Conservation (phyloP, 768 basidiomycete genomes). For the Termitomyces sp. region DNA sequence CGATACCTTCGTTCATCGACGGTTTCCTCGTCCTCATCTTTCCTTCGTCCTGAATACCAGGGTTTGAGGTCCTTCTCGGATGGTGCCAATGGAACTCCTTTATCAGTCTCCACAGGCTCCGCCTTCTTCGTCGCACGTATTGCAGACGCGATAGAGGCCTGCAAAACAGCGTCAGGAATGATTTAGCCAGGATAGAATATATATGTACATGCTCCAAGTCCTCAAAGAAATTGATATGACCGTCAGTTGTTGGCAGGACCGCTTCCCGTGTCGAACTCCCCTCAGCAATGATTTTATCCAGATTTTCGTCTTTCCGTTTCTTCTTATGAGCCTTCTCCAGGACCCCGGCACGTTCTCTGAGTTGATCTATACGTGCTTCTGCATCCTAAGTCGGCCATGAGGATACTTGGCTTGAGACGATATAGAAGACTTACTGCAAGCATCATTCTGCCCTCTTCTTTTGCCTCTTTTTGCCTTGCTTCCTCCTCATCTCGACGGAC, state of each 20-base stretch:
- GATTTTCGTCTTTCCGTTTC: constrained; percentile 30
- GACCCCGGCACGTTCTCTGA: constrained; percentile 57
- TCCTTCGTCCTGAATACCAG: constrained; percentile 53
- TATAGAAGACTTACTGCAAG: constrained; percentile 54
- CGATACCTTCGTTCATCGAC: constrained; percentile 28
- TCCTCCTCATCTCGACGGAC: constrained; percentile 81
- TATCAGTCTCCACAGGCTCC: constrained; percentile 49
- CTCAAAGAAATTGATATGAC: constrained; percentile 82
- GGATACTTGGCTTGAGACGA: constrained; percentile 3
- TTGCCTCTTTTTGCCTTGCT: constrained; percentile 57
- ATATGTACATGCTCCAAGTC: constrained; percentile 65
- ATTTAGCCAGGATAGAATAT: neutral
- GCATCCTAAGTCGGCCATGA: constrained; percentile 50
- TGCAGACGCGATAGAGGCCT: constrained; percentile 42
- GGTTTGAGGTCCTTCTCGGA: constrained; percentile 72
- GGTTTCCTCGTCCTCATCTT: constrained; percentile 12
- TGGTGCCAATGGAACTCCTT: constrained; percentile 70
- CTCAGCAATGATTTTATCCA: constrained; percentile 27
- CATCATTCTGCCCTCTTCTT: constrained; percentile 66
- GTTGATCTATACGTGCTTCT: constrained; percentile 65
- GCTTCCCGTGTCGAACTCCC: constrained; percentile 27
- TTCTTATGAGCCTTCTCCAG: constrained; percentile 24
- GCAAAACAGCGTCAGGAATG: constrained; percentile 2
- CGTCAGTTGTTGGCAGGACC: constrained; percentile 40
- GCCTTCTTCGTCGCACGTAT: constrained; percentile 45